Conservation (phyloP, 1,284 basidiomycete genomes). For the Violaceomyces palustris region DNA sequence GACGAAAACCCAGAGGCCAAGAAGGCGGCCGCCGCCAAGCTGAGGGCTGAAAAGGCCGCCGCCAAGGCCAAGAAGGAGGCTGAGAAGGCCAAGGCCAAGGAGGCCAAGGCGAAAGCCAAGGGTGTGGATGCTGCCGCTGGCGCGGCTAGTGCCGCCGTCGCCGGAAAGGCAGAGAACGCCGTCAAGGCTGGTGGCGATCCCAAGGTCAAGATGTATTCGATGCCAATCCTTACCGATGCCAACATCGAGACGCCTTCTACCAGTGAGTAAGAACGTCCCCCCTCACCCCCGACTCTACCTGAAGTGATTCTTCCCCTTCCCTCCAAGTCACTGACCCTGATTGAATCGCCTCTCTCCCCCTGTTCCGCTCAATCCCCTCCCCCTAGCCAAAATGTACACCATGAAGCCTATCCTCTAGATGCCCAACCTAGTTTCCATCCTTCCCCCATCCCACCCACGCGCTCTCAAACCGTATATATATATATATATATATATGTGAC, state of each 20-base stretch:
- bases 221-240: constrained; percentile 35
- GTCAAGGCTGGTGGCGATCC: constrained; percentile 13
- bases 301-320: no score
- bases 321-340: no score
- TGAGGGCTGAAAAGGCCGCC: constrained; percentile 38
- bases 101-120: constrained; percentile 22
- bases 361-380: no score
- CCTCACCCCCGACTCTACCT: no score
- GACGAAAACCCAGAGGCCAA: constrained; percentile 36
- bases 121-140: no score
- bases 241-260: constrained; percentile 31
- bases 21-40: constrained; percentile 41
- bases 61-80: constrained; percentile 42
- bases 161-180: constrained; percentile 8
- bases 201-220: constrained; percentile 46
- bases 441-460: no score
- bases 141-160: constrained; percentile 5
- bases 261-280: constrained; percentile 10
- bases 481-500: no score
- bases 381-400: constrained; percentile 20
- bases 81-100: constrained; percentile 31
- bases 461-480: no score
- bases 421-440: no score
- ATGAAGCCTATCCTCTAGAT: constrained; percentile 32
- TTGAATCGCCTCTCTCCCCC: no score